Percentiles rank a stretch among this genome's conserved stretches.
phyloP scores from a whole-genome alignment of 352 stramenopile genomes.

The Pythium volutum region DNA sequence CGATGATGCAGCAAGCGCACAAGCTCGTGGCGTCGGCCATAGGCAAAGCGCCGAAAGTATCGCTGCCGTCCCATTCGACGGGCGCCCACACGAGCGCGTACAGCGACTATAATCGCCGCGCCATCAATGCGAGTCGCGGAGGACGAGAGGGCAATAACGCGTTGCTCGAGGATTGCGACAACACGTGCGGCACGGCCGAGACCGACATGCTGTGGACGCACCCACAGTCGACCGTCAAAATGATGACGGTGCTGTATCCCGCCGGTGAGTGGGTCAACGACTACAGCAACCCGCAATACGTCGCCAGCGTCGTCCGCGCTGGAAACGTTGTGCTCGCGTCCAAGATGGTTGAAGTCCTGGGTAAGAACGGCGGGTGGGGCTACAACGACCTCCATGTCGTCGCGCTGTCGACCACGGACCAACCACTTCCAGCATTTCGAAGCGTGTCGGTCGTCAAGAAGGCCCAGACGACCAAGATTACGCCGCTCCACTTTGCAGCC shows the following conservation, averaged over 20 bases:
- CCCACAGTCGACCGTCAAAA: slow-evolving; percentile 38
- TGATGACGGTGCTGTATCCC: slow-evolving; percentile 62
- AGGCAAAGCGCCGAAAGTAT: slow-evolving; percentile 33
- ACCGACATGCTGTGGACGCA: slow-evolving; percentile 34
- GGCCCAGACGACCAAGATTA: slow-evolving; percentile 44
- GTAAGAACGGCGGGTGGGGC: slow-evolving; percentile 44
- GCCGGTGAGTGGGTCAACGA: slow-evolving; percentile 43
- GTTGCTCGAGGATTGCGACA: slow-evolving; percentile 39
- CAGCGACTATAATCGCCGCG: slow-evolving; percentile 77
- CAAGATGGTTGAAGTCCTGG: slow-evolving; percentile 48
- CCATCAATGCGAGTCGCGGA: slow-evolving; percentile 74
- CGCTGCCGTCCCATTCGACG: slow-evolving; percentile 61
- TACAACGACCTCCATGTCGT: slow-evolving; percentile 55
- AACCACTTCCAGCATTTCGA: slow-evolving; percentile 46
- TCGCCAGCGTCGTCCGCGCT: slow-evolving; percentile 29
- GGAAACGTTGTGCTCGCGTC: slow-evolving; percentile 39
- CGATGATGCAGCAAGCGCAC: slow-evolving; percentile 36
- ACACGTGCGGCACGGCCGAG: background rate
- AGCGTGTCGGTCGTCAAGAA: slow-evolving; percentile 63
- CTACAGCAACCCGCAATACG: slow-evolving; percentile 23
- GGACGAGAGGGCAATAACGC: slow-evolving; percentile 78
- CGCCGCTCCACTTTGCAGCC: slow-evolving; percentile 61
- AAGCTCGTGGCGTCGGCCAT: slow-evolving; percentile 33
- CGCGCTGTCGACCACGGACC: slow-evolving; percentile 35
- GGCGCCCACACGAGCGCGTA: slow-evolving; percentile 69